Evolutionary conservation across 169 alveolate genomes (phyloP).

Genomic region (Perkinsus marinus): DNA sequence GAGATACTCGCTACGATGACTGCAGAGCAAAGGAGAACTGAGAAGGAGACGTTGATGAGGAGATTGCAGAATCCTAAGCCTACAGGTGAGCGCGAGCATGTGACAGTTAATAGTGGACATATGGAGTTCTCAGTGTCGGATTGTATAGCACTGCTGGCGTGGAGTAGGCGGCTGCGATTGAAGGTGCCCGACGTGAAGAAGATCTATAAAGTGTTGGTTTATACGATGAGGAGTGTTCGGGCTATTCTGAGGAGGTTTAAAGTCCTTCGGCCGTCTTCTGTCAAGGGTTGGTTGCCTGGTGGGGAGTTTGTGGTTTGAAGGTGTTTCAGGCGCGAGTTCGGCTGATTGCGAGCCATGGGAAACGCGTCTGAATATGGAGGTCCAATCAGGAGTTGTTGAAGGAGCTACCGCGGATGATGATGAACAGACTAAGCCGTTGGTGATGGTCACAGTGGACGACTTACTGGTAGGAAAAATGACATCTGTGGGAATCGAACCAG

Average conservation of each 20-base stretch:
- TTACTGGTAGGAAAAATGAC: neutral
- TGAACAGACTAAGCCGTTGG: neutral
- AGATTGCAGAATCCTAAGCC: neutral
- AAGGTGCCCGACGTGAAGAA: neutral
- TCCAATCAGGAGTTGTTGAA: neutral
- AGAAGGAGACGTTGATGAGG: neutral
- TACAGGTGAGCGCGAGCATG: neutral
- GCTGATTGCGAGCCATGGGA: neutral
- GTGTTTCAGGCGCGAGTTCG: neutral
- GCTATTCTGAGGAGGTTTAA: neutral
- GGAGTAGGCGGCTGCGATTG: neutral
- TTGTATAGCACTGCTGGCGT: neutral
- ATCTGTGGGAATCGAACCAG: neutral
- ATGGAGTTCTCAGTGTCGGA: neutral
- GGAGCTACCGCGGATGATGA: neutral
- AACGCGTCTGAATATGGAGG: neutral
- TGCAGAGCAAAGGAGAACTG: neutral
- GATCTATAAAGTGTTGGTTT: neutral
- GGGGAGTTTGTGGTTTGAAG: neutral
- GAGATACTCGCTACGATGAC: neutral
- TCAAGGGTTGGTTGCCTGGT: neutral
- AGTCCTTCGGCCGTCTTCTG: neutral
- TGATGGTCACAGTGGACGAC: neutral
- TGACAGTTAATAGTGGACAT: neutral
- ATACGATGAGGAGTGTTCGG: neutral